phyloP scores from a whole-genome alignment of 306 rosid species.

The Dalbergia cultrata region DNA sequence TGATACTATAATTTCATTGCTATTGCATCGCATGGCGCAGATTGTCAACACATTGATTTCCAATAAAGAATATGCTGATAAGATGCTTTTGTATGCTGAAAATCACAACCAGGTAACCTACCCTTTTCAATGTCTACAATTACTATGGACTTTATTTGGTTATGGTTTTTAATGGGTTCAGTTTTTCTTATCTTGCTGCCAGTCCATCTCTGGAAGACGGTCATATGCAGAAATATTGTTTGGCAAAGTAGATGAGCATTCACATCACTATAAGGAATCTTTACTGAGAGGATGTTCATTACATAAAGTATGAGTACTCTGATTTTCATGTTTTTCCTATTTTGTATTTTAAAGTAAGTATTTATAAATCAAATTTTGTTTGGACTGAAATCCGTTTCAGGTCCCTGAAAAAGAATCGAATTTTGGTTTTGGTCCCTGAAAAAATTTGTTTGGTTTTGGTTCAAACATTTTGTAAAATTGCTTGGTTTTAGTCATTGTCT shows the following conservation, averaged over 20 bases:
- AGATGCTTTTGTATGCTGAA: conserved; percentile 89
- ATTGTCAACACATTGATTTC: conserved; percentile 77
- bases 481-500: too few relatives aligned
- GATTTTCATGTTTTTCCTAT: conserved; percentile 27
- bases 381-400: too few relatives aligned
- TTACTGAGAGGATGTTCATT: conserved; percentile 86
- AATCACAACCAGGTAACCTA: conserved; percentile 88
- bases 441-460: too few relatives aligned
- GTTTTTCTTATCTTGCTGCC: conserved; percentile 45
- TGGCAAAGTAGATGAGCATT: conserved; percentile 64
- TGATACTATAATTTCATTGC: conserved; percentile 32
- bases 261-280: conserved; percentile 57
- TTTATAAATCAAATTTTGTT: background rate
- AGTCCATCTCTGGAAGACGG: conserved; percentile 93
- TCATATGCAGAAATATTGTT: conserved; percentile 93
- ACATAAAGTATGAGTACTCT: conserved; percentile 74
- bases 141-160: background rate
- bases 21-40: conserved; percentile 54
- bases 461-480: too few relatives aligned
- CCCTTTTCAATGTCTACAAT: conserved; percentile 17
- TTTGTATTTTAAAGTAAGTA: conserved; percentile 23
- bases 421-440: too few relatives aligned
- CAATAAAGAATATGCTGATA: conserved; percentile 67
- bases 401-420: too few relatives aligned
- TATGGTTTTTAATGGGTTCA: conserved; percentile 11